Evolutionary conservation across 352 stramenopile genomes (phyloP).

Genomic region (Poterioochromonas sp.): DNA sequence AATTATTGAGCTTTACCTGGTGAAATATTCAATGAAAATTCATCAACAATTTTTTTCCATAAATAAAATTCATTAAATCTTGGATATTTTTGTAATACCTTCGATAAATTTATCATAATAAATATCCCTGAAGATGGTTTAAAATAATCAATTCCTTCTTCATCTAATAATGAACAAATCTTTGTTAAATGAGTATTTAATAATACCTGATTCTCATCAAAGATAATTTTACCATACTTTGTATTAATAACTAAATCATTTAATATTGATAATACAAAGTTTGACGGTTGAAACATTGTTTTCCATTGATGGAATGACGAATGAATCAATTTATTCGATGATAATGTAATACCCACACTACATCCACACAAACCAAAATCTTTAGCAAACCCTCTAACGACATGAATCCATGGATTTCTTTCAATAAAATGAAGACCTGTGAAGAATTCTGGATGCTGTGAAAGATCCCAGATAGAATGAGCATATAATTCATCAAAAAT

Average conservation of each 20-base stretch:
- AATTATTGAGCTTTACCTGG: no score
- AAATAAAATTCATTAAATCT: neutral
- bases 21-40: neutral
- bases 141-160: neutral
- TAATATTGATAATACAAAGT: neutral
- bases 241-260: neutral
- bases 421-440: neutral
- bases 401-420: neutral
- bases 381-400: neutral
- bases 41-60: neutral
- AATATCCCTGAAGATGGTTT: neutral
- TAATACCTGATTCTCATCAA: neutral
- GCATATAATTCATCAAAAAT: neutral
- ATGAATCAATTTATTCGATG: neutral
- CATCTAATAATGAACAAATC: neutral
- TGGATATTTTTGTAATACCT: neutral
- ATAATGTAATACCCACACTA: neutral
- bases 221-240: neutral
- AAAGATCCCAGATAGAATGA: neutral
- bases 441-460: neutral
- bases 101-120: neutral
- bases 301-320: neutral
- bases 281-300: neutral
- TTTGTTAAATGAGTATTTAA: neutral
- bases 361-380: neutral